phyloP scores from a whole-genome alignment of 306 rosid species.

The Malus domestica region ASM211411v1 NC_041798.1:19706501-19707000 shows the following conservation, averaged over 20 bases:
- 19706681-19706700: slow-evolving; percentile 74
- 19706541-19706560: slow-evolving; percentile 13
- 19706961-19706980: slow-evolving; percentile 79
- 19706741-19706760: slow-evolving; percentile 87
- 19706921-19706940: slow-evolving; percentile 80
- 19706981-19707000: slow-evolving; percentile 43
- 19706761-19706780: slow-evolving; percentile 96
- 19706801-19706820: slow-evolving; percentile 84
- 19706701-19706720: slow-evolving; percentile 80
- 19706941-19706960: slow-evolving; percentile 90
- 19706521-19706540: neutral
- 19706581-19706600: slow-evolving; percentile 62
- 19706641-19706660: slow-evolving; percentile 77
- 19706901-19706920: slow-evolving; percentile 98
- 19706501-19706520: slow-evolving; percentile 2
- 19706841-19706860: slow-evolving; percentile 83
- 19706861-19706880: slow-evolving; percentile 80
- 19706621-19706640: slow-evolving; percentile 78
- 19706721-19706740: slow-evolving; percentile 85
- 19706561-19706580: slow-evolving; percentile 73
- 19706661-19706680: slow-evolving; percentile 97
- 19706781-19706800: slow-evolving; percentile 93
- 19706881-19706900: slow-evolving; percentile 80
- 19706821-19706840: slow-evolving; percentile 93
- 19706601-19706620: slow-evolving; percentile 62